Evolutionary conservation across 75 land plant species (phyloP).

Genomic region (Selaginella moellendorffii): DNA sequence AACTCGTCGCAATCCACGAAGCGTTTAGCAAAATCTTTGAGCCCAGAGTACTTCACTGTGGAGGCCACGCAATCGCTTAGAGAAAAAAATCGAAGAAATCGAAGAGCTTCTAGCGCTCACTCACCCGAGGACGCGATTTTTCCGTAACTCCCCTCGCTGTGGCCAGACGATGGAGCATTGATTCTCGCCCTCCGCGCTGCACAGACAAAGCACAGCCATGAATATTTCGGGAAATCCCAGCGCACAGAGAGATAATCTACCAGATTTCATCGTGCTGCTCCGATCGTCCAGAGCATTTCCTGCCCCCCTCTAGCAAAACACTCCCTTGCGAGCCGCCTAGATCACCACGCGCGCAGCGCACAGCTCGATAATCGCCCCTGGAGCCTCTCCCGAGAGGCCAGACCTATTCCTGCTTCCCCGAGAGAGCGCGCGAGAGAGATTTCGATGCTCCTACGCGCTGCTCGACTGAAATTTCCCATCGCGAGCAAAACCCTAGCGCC

Average conservation of each 20-base stretch:
- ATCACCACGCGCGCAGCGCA: too few relatives aligned
- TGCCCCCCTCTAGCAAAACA: too few relatives aligned
- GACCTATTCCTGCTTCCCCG: too few relatives aligned
- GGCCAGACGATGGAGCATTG: not conserved
- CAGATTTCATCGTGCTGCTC: not conserved
- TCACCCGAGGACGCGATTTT: not conserved
- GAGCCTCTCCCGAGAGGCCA: too few relatives aligned
- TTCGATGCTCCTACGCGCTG: too few relatives aligned
- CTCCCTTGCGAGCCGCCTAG: too few relatives aligned
- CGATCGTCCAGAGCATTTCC: not conserved
- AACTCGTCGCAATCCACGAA: conserved; percentile 36
- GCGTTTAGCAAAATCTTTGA: conserved; percentile 34
- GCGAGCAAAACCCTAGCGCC: too few relatives aligned
- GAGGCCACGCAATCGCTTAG: not conserved
- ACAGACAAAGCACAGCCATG: not conserved
- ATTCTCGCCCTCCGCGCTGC: not conserved
- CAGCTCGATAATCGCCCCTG: too few relatives aligned
- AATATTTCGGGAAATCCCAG: not conserved
- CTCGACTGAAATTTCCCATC: too few relatives aligned
- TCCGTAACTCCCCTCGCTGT: not conserved
- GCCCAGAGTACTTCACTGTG: conserved; percentile 4
- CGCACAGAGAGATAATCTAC: not conserved
- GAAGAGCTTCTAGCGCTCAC: not conserved
- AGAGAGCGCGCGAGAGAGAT: too few relatives aligned
- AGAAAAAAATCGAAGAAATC: not conserved